Evolutionary conservation across 192 early-diverging fungal genomes (phyloP).

Genomic region (Entomortierella parvispora): DNA sequence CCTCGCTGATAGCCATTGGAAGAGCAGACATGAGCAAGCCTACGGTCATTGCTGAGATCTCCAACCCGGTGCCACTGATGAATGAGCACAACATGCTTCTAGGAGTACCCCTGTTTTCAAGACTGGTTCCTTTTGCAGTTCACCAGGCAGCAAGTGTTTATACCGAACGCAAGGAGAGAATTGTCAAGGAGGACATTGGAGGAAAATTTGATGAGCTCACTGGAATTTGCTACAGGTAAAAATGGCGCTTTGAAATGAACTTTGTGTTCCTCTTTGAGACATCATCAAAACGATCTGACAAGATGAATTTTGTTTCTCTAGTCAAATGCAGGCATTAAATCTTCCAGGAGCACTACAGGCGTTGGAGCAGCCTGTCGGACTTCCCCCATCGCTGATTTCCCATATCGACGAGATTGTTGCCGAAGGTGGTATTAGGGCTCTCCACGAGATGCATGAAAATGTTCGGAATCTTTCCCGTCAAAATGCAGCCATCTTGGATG

Average conservation of each 20-base stretch:
- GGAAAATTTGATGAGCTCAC: slow-evolving; percentile 74
- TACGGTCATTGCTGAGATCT: slow-evolving; percentile 59
- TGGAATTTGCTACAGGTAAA: slow-evolving; percentile 72
- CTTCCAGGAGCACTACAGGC: slow-evolving; percentile 78
- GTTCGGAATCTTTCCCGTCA: slow-evolving; percentile 62
- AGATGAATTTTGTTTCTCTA: slow-evolving; percentile 11
- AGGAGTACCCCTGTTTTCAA: slow-evolving; percentile 82
- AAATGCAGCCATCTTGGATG: slow-evolving; percentile 69
- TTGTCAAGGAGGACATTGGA: slow-evolving; percentile 75
- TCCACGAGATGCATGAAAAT: slow-evolving; percentile 73
- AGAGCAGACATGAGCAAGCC: slow-evolving; percentile 81
- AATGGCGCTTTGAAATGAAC: no score
- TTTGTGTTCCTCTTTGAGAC: no score
- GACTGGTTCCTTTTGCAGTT: slow-evolving; percentile 89
- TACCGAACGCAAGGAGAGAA: slow-evolving; percentile 81
- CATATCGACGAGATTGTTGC: slow-evolving; percentile 80
- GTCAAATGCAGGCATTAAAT: slow-evolving; percentile 74
- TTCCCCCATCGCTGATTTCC: slow-evolving; percentile 76
- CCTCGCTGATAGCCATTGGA: slow-evolving; percentile 67
- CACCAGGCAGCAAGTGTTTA: slow-evolving; percentile 92
- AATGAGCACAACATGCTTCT: slow-evolving; percentile 59
- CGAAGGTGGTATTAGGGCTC: slow-evolving; percentile 71
- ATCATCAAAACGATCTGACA: background rate
- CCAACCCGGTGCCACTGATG: slow-evolving; percentile 76
- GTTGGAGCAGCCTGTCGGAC: slow-evolving; percentile 76